Conservation (phyloP, 1,139 yeast species). For the Ogataea hybrid region DNA sequence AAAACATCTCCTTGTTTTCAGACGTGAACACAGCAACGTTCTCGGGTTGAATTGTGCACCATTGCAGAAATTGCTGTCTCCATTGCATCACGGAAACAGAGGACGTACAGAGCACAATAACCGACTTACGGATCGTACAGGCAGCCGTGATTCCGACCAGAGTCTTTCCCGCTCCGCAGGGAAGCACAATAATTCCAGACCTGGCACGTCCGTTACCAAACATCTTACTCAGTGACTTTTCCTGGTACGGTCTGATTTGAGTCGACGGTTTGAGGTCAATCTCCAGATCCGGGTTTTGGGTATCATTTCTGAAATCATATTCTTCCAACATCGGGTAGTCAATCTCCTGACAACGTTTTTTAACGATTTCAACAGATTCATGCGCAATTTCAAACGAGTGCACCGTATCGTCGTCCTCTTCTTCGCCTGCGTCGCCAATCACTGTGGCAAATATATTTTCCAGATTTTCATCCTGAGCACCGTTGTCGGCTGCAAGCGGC, state of each 20-base stretch:
- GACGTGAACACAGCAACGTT: conserved; percentile 97
- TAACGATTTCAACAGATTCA: conserved; percentile 89
- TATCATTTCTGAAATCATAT: conserved; percentile 93
- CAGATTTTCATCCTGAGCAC: conserved; percentile 39
- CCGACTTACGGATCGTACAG: conserved; percentile 93
- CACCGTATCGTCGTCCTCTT: conserved; percentile 90
- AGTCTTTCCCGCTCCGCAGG: conserved; percentile 99
- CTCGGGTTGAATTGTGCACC: conserved; percentile 99
- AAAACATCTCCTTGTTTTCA: conserved; percentile 94
- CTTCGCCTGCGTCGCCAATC: conserved; percentile 64
- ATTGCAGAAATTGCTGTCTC: conserved; percentile 97
- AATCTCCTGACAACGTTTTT: conserved; percentile 92
- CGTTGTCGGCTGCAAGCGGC: conserved; percentile 11
- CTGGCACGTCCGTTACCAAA: conserved; percentile 99
- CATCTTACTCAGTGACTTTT: conserved; percentile 93
- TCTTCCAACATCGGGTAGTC: conserved; percentile 98
- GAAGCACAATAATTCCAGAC: conserved; percentile 95
- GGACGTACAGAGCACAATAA: conserved; percentile 93
- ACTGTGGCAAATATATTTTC: conserved; percentile 78
- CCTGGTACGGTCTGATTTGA: conserved; percentile 97
- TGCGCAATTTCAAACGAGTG: conserved; percentile 93
- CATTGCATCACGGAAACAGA: conserved; percentile 99
- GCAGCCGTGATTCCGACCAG: conserved; percentile 99
- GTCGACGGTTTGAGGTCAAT: conserved; percentile 96
- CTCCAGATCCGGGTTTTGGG: conserved; percentile 85